Evolutionary conservation across 208 protist genomes (phyloP), one percentile per base, ranked within the genome.

Genomic region (Entamoeba dispar): DNA sequence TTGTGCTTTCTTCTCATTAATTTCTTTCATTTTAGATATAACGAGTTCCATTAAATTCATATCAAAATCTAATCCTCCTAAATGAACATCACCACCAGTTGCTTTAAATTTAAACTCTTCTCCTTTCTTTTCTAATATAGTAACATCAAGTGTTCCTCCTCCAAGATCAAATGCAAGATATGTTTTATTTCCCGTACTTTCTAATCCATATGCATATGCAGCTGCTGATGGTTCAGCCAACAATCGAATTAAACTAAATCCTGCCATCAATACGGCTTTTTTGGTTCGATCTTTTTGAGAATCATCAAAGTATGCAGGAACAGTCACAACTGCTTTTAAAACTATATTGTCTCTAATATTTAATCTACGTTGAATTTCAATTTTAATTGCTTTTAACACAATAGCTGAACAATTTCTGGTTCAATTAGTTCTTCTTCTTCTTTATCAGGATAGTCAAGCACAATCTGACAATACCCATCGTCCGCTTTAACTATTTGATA

Each of bases 161-260:
- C 94, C 94, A 55, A 95, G 49, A 34, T 95, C 95, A 22, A 94
- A 95, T 3, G 95, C 55, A 10, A 95, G 86, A 15, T 94, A 50
- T 22, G 49, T 94, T 19, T 43, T 38, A 43, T 93, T 93, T 93
- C 17, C 52, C 17, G 17, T 22, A 8, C 17, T 61, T 61, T 61
- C 52, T 22, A 61, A 17, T 22, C 95, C 95, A 92, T 99, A 99
- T 3, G 98, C 98, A 94, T 99, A 97, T 92, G 99, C 98, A 38
- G 98, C 98, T 1, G 98, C 98, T 47, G 99, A 99, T 49, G 99
- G 98, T 96, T 99, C 99, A 97, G 99, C 99, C 96, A 99, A 99
- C 96, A 99, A 99, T 95, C 98, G 97, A 91, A 98, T 94, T 49
- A 99, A 98, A 57, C 99, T 97, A 19, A 98, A 92, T 34, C 97